Evolutionary conservation across 2,329 filamentous ascomycete species (phyloP).

Genomic region (Dendryphion nanum): DNA sequence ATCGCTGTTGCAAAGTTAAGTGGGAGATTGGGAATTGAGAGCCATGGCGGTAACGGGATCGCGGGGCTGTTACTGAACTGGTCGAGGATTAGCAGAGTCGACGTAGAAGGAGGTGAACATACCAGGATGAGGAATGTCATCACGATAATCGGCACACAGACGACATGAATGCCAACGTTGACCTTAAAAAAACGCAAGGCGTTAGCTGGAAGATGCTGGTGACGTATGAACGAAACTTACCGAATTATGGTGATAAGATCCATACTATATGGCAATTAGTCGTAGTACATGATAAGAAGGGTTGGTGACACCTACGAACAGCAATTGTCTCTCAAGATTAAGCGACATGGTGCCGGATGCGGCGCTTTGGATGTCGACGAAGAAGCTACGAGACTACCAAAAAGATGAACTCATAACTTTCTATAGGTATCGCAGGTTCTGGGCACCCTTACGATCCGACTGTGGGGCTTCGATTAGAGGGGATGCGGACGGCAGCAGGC

Average conservation of each 20-base stretch:
- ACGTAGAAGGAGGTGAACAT: slow-evolving; percentile 34
- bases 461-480: too few species aligned
- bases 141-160: slow-evolving; percentile 74
- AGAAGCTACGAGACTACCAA: slow-evolving; percentile 18
- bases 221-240: slow-evolving; percentile 40
- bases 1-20: slow-evolving; percentile 59
- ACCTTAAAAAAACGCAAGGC: slow-evolving; percentile 47
- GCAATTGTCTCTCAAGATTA: slow-evolving; percentile 77
- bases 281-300: not conserved
- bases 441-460: too few species aligned
- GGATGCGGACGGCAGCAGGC: too few species aligned
- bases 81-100: slow-evolving; percentile 9
- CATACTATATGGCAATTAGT: slow-evolving; percentile 59
- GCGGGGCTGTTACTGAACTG: slow-evolving; percentile 59
- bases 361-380: slow-evolving; percentile 23
- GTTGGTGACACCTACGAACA: slow-evolving; percentile 63
- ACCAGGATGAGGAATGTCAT: slow-evolving; percentile 71
- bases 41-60: slow-evolving; percentile 53
- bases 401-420: too few species aligned
- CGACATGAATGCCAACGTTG: slow-evolving; percentile 77
- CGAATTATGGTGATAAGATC: slow-evolving; percentile 76
- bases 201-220: slow-evolving; percentile 19
- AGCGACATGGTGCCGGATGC: slow-evolving; percentile 52
- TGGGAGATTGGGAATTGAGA: slow-evolving; percentile 58
- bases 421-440: too few species aligned